phyloP scores from a whole-genome alignment of 2,329 filamentous ascomycete species.

The Achaetomium macrosporum region DNA sequence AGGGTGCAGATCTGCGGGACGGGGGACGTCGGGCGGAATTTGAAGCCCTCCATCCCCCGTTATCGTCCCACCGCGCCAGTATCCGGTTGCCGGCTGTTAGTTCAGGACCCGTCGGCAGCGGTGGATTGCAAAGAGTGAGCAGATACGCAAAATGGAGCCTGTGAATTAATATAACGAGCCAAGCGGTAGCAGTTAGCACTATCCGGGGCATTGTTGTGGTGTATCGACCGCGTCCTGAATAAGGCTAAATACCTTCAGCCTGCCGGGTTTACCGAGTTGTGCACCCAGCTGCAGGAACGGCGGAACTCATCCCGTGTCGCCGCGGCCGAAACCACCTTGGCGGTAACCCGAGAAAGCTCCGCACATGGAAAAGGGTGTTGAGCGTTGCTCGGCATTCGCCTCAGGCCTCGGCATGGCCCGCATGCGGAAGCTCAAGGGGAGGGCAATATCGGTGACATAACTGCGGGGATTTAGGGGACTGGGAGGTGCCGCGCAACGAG shows the following conservation, averaged over 20 bases:
- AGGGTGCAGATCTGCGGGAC: neutral
- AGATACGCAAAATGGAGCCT: neutral
- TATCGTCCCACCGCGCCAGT: neutral
- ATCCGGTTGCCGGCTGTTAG: slow-evolving; percentile 17
- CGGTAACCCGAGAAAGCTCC: slow-evolving; percentile 16
- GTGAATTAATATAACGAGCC: slow-evolving; percentile 14
- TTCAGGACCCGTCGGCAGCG: slow-evolving; percentile 14
- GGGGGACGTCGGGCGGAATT: slow-evolving; percentile 8
- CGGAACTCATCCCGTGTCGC: slow-evolving; percentile 15
- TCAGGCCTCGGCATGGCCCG: neutral
- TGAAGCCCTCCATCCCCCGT: slow-evolving; percentile 6
- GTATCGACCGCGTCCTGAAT: slow-evolving; percentile 8
- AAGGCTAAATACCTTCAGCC: slow-evolving; percentile 25
- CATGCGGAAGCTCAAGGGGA: neutral
- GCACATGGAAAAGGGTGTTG: neutral
- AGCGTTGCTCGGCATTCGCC: slow-evolving; percentile 16
- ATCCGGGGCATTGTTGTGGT: slow-evolving; percentile 22
- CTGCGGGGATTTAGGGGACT: no score
- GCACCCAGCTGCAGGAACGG: slow-evolving; percentile 19
- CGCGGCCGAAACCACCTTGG: slow-evolving; percentile 18
- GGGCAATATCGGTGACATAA: neutral
- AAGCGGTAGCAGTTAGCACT: slow-evolving; percentile 15
- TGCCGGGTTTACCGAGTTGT: slow-evolving; percentile 25
- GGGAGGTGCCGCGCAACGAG: no score
- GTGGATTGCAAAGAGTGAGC: neutral